A percentile compares a stretch with the other conserved stretches of the same genome.
Conservation (phyloP, 2,329 filamentous ascomycete species). For the Chaetomium olivaceum region DNA sequence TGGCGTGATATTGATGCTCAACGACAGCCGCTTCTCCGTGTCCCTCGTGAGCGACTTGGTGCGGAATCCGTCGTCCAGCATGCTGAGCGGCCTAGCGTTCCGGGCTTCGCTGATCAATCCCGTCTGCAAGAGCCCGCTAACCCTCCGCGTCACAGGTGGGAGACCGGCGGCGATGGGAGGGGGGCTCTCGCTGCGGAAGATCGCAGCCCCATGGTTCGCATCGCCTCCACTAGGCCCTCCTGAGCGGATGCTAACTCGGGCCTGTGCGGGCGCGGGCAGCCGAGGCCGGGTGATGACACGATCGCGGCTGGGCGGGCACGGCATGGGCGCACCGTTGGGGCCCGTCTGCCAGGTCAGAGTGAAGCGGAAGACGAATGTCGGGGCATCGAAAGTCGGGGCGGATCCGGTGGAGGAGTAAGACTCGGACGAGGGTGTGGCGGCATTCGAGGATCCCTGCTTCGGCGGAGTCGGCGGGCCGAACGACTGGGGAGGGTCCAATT, state of each 20-base stretch:
- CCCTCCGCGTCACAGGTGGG: slow-evolving; percentile 48
- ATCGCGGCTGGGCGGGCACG: slow-evolving; percentile 57
- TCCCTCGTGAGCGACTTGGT: slow-evolving; percentile 21
- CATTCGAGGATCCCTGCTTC: slow-evolving; percentile 39
- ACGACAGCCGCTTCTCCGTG: slow-evolving; percentile 27
- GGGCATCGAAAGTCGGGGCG: slow-evolving; percentile 55
- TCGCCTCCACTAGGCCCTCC: slow-evolving; percentile 20
- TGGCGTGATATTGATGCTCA: slow-evolving; percentile 29
- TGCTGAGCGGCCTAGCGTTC: slow-evolving; percentile 46
- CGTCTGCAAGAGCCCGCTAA: slow-evolving; percentile 49
- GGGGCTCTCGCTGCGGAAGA: slow-evolving; percentile 41
- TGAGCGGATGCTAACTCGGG: slow-evolving; percentile 52
- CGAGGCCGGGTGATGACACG: slow-evolving; percentile 67
- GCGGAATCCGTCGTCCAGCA: slow-evolving; percentile 26
- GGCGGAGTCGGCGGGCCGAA: slow-evolving; percentile 40
- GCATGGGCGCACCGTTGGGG: slow-evolving; percentile 41
- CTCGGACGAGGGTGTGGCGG: slow-evolving; percentile 47
- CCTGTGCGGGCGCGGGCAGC: slow-evolving; percentile 70
- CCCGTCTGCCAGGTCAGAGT: slow-evolving; percentile 45
- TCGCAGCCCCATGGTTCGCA: neutral
- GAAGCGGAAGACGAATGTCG: slow-evolving; percentile 71
- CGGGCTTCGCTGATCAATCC: slow-evolving; percentile 53
- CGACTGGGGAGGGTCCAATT: slow-evolving; percentile 24
- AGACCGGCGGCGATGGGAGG: slow-evolving; percentile 42
- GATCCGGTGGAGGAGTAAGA: slow-evolving; percentile 55